These are phyloP conservation scores for Sporobolomyces pararoseus DNA, from an alignment of 768 basidiomycete genomes.

Conservation along the genomic window DNA sequence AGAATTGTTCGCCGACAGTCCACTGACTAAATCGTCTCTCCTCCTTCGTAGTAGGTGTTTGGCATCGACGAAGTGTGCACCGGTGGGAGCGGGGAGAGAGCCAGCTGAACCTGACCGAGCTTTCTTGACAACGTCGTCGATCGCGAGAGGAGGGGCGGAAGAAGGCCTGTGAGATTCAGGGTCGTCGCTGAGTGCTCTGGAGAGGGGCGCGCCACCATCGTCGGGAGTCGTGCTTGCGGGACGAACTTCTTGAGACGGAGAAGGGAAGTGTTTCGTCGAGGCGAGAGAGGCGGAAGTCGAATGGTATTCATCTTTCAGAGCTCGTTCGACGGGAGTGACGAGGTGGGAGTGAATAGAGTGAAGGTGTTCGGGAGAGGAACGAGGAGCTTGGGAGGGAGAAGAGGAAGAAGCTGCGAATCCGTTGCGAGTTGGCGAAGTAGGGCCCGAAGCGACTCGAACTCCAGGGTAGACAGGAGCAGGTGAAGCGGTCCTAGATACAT, in stretches of 20 bases:
- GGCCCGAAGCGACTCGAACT: conserved; percentile 2
- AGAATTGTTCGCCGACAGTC: conserved; percentile 12
- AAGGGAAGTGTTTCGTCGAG: neutral
- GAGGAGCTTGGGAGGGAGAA: neutral
- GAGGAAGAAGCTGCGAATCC: neutral
- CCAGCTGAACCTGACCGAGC: conserved; percentile 14
- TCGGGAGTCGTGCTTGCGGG: neutral
- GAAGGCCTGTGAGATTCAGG: neutral
- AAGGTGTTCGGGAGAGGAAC: neutral
- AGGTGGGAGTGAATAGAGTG: neutral
- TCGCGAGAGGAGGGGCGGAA: neutral
- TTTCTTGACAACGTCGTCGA: neutral
- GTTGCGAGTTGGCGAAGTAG: conserved; percentile 7
- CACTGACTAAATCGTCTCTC: conserved; percentile 33
- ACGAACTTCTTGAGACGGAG: neutral
- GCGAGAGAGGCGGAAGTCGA: conserved; percentile 4
- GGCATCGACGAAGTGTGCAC: conserved; percentile 34
- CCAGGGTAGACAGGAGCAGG: neutral
- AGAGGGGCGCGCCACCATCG: neutral
- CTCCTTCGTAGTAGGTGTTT: conserved; percentile 32
- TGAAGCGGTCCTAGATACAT: conserved; percentile 19
- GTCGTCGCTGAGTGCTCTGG: conserved; percentile 12
- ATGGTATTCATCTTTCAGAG: conserved; percentile 16
- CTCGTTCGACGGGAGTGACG: conserved; percentile 35
- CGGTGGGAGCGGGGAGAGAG: conserved; percentile 7